Evolutionary conservation across 768 basidiomycete species (phyloP).

Genomic region (Lactifluus subvellereus): DNA sequence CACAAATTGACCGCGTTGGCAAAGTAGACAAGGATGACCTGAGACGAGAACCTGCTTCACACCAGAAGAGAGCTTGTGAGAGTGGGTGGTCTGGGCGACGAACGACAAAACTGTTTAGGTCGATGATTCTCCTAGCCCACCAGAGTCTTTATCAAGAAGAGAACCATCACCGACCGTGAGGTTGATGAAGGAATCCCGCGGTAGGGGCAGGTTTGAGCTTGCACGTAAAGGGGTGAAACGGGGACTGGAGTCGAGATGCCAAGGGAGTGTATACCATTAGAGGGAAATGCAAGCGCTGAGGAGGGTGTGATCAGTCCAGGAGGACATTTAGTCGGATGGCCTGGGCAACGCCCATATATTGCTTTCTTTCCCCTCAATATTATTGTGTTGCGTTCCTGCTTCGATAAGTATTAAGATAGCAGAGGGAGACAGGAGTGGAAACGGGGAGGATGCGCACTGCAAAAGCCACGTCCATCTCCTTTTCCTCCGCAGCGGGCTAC

Average conservation of each 20-base stretch:
- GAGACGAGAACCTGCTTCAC: constrained; percentile 19
- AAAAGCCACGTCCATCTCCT: constrained; percentile 52
- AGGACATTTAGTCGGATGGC: too few relatives aligned
- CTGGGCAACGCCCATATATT: constrained; percentile 38
- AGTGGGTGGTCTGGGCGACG: neutral
- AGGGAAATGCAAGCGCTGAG: too few relatives aligned
- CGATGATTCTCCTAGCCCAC: constrained; percentile 21
- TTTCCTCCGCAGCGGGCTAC: constrained; percentile 41
- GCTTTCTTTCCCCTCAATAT: constrained; percentile 42
- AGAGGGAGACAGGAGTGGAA: neutral
- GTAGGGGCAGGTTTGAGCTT: neutral
- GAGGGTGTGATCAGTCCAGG: too few relatives aligned
- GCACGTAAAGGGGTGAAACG: neutral
- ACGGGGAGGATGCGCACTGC: constrained; percentile 41
- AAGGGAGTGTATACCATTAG: too few relatives aligned
- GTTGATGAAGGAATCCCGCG: neutral
- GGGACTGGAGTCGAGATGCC: constrained; percentile 1
- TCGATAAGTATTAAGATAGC: constrained; percentile 4
- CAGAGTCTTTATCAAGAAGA: neutral
- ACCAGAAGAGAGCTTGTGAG: neutral
- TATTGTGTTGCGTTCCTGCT: constrained; percentile 72
- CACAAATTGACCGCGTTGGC: constrained; percentile 23
- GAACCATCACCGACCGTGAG: neutral
- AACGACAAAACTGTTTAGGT: neutral
- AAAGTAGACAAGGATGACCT: constrained; percentile 13